Conservation (phyloP, 305 asterid genomes). For the Lippia alba region DNA sequence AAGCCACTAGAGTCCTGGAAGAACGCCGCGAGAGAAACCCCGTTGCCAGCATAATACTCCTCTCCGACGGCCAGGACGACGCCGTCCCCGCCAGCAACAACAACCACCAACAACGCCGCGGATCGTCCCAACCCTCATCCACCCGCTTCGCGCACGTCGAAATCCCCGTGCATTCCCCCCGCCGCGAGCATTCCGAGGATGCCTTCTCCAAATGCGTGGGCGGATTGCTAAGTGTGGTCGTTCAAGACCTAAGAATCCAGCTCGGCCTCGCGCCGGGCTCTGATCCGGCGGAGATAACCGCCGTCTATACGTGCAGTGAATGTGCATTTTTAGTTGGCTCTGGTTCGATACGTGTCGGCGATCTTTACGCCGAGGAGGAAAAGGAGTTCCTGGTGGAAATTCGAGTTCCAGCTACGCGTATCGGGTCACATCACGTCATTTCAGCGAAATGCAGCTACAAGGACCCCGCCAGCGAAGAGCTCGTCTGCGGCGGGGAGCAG, state of each 20-base stretch:
- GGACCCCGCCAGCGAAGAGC: slow-evolving; percentile 68
- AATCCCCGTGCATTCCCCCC: slow-evolving; percentile 70
- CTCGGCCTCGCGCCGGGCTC: slow-evolving; percentile 70
- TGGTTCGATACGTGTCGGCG: slow-evolving; percentile 64
- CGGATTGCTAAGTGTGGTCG: slow-evolving; percentile 79
- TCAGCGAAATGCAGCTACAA: slow-evolving; percentile 59
- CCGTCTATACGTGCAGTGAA: slow-evolving; percentile 62
- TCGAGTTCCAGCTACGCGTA: slow-evolving; percentile 55
- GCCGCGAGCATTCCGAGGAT: slow-evolving; percentile 66
- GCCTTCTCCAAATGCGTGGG: slow-evolving; percentile 87
- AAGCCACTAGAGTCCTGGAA: slow-evolving; percentile 78
- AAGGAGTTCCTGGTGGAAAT: slow-evolving; percentile 70
- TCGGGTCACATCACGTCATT: slow-evolving; percentile 70
- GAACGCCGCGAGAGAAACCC: slow-evolving; percentile 87
- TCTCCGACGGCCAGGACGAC: slow-evolving; percentile 83
- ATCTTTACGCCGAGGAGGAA: slow-evolving; percentile 86
- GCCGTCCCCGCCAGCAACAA: slow-evolving; percentile 40
- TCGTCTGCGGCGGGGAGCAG: slow-evolving; percentile 53
- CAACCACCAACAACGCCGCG: slow-evolving; percentile 41
- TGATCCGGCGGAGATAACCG: slow-evolving; percentile 81
- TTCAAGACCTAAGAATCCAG: slow-evolving; percentile 71
- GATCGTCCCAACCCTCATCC: slow-evolving; percentile 44
- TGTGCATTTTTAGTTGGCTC: slow-evolving; percentile 59
- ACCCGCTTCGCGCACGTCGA: slow-evolving; percentile 87
- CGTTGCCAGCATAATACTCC: slow-evolving; percentile 74